Evolutionary conservation across 2,329 filamentous ascomycete species (phyloP).

Genomic region (Penicillium sp.): DNA sequence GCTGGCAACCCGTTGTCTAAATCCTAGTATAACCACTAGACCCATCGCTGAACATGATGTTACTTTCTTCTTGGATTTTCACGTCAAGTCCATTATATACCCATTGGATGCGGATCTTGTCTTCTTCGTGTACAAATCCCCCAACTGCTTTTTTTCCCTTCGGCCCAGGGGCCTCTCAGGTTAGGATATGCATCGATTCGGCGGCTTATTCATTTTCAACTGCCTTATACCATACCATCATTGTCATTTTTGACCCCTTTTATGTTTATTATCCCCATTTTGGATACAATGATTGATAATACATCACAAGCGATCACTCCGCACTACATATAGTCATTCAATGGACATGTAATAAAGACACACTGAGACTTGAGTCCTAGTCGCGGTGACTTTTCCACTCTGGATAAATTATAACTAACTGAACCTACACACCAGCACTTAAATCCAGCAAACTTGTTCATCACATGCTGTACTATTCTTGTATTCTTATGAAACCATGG

Average conservation of each 20-base stretch:
- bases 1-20: conserved; percentile 5
- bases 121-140: background rate
- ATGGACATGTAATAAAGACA: background rate
- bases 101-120: conserved; percentile 8
- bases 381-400: background rate
- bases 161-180: conserved; percentile 1
- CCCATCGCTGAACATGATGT: background rate
- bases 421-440: background rate
- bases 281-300: conserved; percentile 29
- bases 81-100: conserved; percentile 14
- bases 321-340: conserved; percentile 4
- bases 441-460: background rate
- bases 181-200: background rate
- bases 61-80: conserved; percentile 1
- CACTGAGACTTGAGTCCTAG: background rate
- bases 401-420: background rate
- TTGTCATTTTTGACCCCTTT: conserved; percentile 14
- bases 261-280: conserved; percentile 16
- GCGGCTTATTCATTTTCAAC: conserved; percentile 7
- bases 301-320: conserved; percentile 6
- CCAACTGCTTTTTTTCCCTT: background rate
- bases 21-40: background rate
- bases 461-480: background rate
- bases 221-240: conserved; percentile 23
- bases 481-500: background rate